Percentiles rank a stretch among this genome's conserved stretches.
These are phyloP conservation scores for Auriscalpium vulgare DNA, from an alignment of 768 basidiomycete species.

Conservation along the genomic window DNA sequence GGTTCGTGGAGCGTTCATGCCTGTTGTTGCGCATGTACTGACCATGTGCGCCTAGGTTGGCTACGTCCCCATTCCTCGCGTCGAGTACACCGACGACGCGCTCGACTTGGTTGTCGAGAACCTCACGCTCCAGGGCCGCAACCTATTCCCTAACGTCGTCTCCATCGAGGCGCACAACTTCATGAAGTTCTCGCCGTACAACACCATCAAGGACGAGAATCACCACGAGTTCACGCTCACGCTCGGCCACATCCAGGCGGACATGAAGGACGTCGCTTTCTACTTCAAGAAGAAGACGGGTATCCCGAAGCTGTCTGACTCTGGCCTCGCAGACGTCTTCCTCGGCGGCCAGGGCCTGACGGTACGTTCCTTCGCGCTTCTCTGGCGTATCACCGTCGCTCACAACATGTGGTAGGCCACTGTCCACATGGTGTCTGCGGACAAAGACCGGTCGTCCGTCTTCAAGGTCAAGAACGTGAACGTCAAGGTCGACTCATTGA, in stretches of 20 bases:
- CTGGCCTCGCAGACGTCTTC: slow-evolving; percentile 78
- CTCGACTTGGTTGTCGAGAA: slow-evolving; percentile 93
- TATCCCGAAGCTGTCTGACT: slow-evolving; percentile 72
- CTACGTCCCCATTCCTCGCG: slow-evolving; percentile 84
- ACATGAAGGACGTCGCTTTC: slow-evolving; percentile 91
- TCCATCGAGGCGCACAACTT: slow-evolving; percentile 72
- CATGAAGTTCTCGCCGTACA: slow-evolving; percentile 80
- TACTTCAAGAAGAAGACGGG: slow-evolving; percentile 84
- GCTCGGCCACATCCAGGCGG: slow-evolving; percentile 83
- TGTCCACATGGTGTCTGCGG: slow-evolving; percentile 51
- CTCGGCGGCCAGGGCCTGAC: slow-evolving; percentile 79
- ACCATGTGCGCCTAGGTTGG: slow-evolving; percentile 40
- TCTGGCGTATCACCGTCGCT: not conserved
- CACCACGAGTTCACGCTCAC: slow-evolving; percentile 71
- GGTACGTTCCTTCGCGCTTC: slow-evolving; percentile 29
- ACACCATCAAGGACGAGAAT: slow-evolving; percentile 41
- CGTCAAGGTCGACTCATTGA: slow-evolving; percentile 81
- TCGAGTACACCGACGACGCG: slow-evolving; percentile 85
- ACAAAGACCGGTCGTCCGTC: slow-evolving; percentile 58
- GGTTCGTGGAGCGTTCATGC: slow-evolving; percentile 32
- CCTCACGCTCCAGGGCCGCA: slow-evolving; percentile 77
- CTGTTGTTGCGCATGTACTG: not conserved
- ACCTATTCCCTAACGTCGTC: slow-evolving; percentile 81
- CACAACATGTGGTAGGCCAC: slow-evolving; percentile 27
- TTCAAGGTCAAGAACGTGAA: slow-evolving; percentile 66